Percentiles rank a stretch among this genome's conserved stretches.
Evolutionary conservation across 2,329 filamentous ascomycete genomes (phyloP).

Genomic region (Volutella citrinella): DNA sequence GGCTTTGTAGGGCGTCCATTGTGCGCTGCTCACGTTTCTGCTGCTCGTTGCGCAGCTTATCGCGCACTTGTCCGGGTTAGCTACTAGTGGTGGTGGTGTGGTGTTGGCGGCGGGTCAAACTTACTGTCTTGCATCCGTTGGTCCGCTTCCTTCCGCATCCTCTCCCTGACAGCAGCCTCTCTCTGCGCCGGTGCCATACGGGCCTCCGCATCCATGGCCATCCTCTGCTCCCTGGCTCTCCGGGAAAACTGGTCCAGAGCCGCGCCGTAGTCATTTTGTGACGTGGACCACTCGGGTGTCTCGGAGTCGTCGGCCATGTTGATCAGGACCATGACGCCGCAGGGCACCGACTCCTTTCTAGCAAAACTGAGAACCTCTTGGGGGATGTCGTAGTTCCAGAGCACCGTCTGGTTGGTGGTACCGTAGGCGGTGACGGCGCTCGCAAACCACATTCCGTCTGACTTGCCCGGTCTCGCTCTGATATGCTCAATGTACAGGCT

Average conservation of each 20-base stretch:
- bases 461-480: conserved; percentile 30
- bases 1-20: conserved; percentile 51
- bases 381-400: conserved; percentile 61
- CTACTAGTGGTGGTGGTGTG: too few relatives aligned
- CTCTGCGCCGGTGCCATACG: conserved; percentile 41
- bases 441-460: conserved; percentile 54
- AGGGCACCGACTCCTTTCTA: conserved; percentile 52
- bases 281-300: conserved; percentile 54
- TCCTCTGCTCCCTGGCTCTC: conserved; percentile 37
- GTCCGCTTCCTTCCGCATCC: conserved; percentile 40
- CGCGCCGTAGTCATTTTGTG: conserved; percentile 34
- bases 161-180: conserved; percentile 37
- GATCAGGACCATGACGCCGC: conserved; percentile 57
- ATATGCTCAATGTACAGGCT: conserved; percentile 48
- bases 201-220: conserved; percentile 42
- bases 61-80: too few relatives aligned
- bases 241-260: conserved; percentile 31
- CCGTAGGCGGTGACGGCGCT: conserved; percentile 54
- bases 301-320: conserved; percentile 45
- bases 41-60: conserved; percentile 34
- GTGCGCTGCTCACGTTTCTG: conserved; percentile 44
- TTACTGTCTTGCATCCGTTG: conserved; percentile 46
- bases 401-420: conserved; percentile 50
- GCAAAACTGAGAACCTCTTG: conserved; percentile 49
- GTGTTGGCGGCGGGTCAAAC: too few relatives aligned